Conservation (phyloP, 108 stramenopile genomes). For the Pseudonitzschia multistriata region DNA sequence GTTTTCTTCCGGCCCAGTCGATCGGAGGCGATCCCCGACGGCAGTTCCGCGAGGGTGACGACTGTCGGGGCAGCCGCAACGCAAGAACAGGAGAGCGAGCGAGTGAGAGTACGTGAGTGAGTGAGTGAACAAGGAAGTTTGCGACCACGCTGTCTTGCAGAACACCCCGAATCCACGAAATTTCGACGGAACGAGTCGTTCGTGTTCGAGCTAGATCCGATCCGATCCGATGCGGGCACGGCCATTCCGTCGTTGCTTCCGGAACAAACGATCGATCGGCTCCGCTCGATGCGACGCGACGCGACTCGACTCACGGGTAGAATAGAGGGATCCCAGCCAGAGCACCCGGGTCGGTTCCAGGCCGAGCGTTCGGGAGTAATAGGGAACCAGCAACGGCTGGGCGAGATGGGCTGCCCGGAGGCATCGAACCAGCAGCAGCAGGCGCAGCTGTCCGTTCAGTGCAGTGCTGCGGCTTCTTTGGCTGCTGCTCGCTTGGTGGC, state of each 20-base stretch:
- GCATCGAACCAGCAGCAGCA: background rate
- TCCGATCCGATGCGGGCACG: too few relatives aligned
- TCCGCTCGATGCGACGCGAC: too few relatives aligned
- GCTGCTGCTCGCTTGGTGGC: too few relatives aligned
- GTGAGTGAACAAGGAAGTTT: too few relatives aligned
- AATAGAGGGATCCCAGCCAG: slow-evolving; percentile 10
- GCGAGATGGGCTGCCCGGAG: slow-evolving; percentile 8
- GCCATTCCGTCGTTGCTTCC: too few relatives aligned
- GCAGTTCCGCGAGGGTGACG: background rate
- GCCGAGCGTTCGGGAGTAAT: background rate
- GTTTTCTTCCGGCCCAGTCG: background rate
- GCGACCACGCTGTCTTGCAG: too few relatives aligned
- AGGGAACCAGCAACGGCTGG: slow-evolving; percentile 1
- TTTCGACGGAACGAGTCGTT: too few relatives aligned
- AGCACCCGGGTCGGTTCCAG: background rate
- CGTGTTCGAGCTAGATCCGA: too few relatives aligned
- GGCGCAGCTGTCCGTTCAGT: background rate
- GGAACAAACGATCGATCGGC: too few relatives aligned
- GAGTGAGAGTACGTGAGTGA: background rate
- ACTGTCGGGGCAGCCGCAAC: too few relatives aligned
- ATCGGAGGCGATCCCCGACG: background rate
- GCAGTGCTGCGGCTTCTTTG: too few relatives aligned
- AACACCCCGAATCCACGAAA: too few relatives aligned
- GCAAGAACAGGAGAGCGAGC: background rate
- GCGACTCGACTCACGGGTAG: background rate